Base-by-base conservation (phyloP, 2,329 filamentous ascomycete genomes). In the Plectosphaerella cucumerina region DNA sequence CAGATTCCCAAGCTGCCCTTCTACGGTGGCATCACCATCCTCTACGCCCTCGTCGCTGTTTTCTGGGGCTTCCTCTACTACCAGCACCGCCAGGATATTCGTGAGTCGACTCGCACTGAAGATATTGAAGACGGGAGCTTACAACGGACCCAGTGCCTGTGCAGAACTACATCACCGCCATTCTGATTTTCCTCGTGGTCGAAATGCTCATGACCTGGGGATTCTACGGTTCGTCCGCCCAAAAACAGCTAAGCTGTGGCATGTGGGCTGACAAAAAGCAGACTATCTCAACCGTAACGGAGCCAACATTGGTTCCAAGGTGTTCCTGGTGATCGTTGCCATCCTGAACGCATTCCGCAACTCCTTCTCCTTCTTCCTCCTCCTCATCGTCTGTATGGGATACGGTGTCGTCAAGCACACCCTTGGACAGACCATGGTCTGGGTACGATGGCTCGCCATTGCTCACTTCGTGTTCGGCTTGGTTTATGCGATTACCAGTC, bases 171-270 rank as follows among this genome's bases (percentile, higher is more conserved):
- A 97, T 99, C 61, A 99, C 94, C 0, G 93, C 94, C 10, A 99
- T 97, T 54, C 77, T 99, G 47, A 84, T 94, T 48, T 99, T 99
- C 72, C 75, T 99, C 42, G 90, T 97, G 15, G 72, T 97, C 15
- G 94, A 99, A 69, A 96, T 97, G 85, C 76, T 97, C 63, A 92
- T 97, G 82, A 99, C 94, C 2, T 99, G 94, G 94, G 91, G 90
- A 42, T 99, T 96, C 74, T 99, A 97, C 68, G 85, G 86, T 89
- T 74, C 53, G 77, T 54, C 17, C 31, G 44, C 11, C 43, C 18
- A 15, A 18, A n/a, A 39, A 15, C 35, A 39, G 10, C 15, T 50
- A 20, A 41, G 14, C 46, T 42, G 47, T 45, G 37, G 18, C 14
- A 22, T 17, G 14, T 8, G 18, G n/a, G 39, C 72, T 79, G 62